Base-by-base conservation (phyloP, 139 green algal genomes). In the Chlorella sp. region DNA sequence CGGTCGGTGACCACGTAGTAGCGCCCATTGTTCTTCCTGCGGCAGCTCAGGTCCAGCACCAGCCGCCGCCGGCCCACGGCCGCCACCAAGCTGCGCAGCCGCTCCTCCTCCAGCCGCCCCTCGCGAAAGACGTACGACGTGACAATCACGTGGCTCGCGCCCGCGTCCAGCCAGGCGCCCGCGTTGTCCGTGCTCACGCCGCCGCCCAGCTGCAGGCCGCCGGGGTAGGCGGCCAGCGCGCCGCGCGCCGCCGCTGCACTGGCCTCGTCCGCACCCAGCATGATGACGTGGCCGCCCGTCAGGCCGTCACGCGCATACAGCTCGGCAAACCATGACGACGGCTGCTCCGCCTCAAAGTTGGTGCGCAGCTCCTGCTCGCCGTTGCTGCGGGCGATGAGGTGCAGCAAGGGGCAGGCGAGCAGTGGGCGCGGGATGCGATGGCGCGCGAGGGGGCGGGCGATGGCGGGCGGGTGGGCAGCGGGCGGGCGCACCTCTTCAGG, bases 61-160 rank as follows among this genome's bases (percentile, higher is more conserved):
- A 99, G 83, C 35, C 90, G 78, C 71, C 97, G 36, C 67, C 85
- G 90, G n/a, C 95, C 95, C 31, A 99, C 91, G 14, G 12, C 5
- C 1, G 73, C n/a, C 68, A 98, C 93, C 77, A 99, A 77, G 8
- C 80, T 50, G 29, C 68, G 40, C 9, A 99, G 87, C 36, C 90
- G 80, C 8, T 95, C 90, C 74, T 93, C 75, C 45, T 99, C 90
- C 56, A 99, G 79, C 68, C 68, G 67, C 0, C 95, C 96, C 12
- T 97, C 90, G 17, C 86, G 70, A 76, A 99, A 99, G 33, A 98
- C 91, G 67, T 86, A 96, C 2, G 89, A 95, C 2, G 96, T 99
- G 17, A 99, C 96, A 69, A 99, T 99, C 25, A 99, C 93, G 79
- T 98, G 94, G 62, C 82, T 90, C 46, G 96, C 96, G 1, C 96